These are phyloP conservation scores for Rhynchospora pubera DNA, from an alignment of 176 grass and related monocot species.

Conservation along the genomic window DNA sequence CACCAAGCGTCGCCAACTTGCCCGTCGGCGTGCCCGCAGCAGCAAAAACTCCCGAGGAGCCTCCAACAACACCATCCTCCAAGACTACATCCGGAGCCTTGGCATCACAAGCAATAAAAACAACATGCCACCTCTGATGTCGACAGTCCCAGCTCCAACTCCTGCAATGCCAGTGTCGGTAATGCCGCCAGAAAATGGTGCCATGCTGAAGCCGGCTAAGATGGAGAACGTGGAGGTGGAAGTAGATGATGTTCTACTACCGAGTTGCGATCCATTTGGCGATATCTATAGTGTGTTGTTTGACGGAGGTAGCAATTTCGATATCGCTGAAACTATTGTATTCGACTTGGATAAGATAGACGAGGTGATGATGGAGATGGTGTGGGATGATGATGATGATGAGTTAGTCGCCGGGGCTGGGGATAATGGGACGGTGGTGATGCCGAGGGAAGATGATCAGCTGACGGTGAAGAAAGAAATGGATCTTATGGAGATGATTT, in stretches of 20 bases:
- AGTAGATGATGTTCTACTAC: no score
- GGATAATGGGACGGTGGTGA: neutral
- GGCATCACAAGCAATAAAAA: slow-evolving; percentile 26
- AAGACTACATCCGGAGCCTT: slow-evolving; percentile 81
- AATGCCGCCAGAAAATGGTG: neutral
- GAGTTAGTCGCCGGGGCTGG: neutral
- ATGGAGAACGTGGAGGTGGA: no score
- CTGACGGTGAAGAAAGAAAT: slow-evolving; percentile 48
- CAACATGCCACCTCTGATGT: neutral
- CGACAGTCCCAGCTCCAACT: neutral
- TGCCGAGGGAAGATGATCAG: neutral
- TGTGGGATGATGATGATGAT: slow-evolving; percentile 41
- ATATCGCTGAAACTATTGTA: slow-evolving; percentile 13
- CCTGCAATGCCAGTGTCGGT: neutral
- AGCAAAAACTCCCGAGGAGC: slow-evolving; percentile 39
- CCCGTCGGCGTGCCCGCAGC: slow-evolving; percentile 30
- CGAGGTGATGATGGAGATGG: slow-evolving; percentile 47
- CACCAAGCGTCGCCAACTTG: slow-evolving; percentile 73
- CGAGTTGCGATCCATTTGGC: slow-evolving; percentile 31
- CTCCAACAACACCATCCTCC: slow-evolving; percentile 51
- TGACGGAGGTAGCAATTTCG: neutral
- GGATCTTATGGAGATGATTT: slow-evolving; percentile 53
- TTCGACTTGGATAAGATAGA: slow-evolving; percentile 45
- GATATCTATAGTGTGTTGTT: slow-evolving; percentile 41
- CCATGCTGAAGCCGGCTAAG: neutral